A percentile compares a stretch with the other conserved stretches of the same genome.
Evolutionary conservation across 2,329 filamentous ascomycete species (phyloP).

Genomic region (Colletotrichum falcatum): DNA sequence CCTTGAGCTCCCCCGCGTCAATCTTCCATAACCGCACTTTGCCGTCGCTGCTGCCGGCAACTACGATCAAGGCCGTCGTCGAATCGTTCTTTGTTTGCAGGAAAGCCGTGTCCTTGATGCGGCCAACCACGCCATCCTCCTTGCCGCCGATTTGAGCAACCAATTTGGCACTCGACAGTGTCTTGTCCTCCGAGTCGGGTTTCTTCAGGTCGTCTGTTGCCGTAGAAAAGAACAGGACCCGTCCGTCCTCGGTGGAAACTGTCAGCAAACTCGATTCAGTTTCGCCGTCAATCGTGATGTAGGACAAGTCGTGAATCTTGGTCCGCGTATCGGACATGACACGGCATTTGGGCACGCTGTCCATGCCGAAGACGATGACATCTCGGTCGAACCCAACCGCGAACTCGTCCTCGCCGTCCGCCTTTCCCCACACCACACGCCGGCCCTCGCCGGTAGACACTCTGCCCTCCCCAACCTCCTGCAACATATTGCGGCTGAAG

Average conservation of each 20-base stretch:
- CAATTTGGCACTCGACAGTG: conserved; percentile 70
- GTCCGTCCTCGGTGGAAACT: conserved; percentile 90
- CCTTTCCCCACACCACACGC: conserved; percentile 81
- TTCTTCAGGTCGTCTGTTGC: conserved; percentile 59
- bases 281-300: conserved; percentile 67
- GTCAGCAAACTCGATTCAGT: conserved; percentile 71
- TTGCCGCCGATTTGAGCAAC: conserved; percentile 85
- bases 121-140: conserved; percentile 71
- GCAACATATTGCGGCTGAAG: conserved; percentile 79
- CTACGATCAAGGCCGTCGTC: conserved; percentile 63
- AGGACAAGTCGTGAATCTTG: conserved; percentile 87
- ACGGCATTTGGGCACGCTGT: conserved; percentile 83
- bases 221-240: conserved; percentile 86
- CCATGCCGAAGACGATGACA: conserved; percentile 86
- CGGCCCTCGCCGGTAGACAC: conserved; percentile 85
- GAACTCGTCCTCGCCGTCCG: conserved; percentile 83
- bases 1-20: conserved; percentile 54
- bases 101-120: conserved; percentile 91
- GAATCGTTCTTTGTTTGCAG: conserved; percentile 58
- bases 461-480: conserved; percentile 80
- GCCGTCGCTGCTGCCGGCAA: conserved; percentile 88
- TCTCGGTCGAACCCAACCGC: conserved; percentile 91
- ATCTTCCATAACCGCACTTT: conserved; percentile 83
- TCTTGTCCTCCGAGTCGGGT: conserved; percentile 45
- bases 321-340: conserved; percentile 75